Base-by-base conservation (phyloP, 1,284 basidiomycete species). In the Sphagnurus paluster region DNA sequence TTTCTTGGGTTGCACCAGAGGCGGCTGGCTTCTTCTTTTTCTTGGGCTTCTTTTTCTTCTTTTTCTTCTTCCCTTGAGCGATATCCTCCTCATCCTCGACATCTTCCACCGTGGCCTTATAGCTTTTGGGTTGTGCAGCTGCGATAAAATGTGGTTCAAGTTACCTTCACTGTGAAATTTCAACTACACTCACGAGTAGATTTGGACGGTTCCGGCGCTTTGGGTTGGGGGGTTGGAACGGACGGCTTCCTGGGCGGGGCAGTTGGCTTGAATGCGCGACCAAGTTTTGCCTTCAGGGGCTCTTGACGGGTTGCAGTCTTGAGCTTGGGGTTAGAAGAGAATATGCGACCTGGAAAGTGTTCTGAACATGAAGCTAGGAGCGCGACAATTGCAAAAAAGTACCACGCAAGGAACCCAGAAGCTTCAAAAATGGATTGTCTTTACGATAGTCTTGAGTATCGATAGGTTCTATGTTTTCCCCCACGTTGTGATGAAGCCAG, bases 341-440 rank as follows among this genome's bases (percentile, higher is more conserved):
- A 87, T 71, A 86, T 75, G 20, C 87, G 83, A 5, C 87, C 87
- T 90, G 39, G 16, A 9, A 10, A 14, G 20, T 5, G 4, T 39
- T 9, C 5, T 39, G 6, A 33, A n/a, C 38, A 11, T 19, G 19
- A 14, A 23, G 21, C 7, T 16, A n/a, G 41, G 25, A 11, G 34
- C 6, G 8, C 14, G 14, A n/a, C 32, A 4, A 21, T 11, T 17
- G 21, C 39, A 20, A 33, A 14, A 32, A 57, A 63, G 30, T 54
- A 82, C 87, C 88, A 77, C 82, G 74, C 44, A 90, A 60, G 11
- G 82, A 82, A 16, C 81, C 81, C 50, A 90, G 66, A 26, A 89
- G 61, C 61, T 82, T 87, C 58, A 89, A 62, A 62, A 90, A 87
- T 0, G 87, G 84, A 56, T 90, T 90, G 11, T 71, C 76, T 60